phyloP scores from a whole-genome alignment of 495 filamentous ascomycete species.

The Copromyces sp. region DNA sequence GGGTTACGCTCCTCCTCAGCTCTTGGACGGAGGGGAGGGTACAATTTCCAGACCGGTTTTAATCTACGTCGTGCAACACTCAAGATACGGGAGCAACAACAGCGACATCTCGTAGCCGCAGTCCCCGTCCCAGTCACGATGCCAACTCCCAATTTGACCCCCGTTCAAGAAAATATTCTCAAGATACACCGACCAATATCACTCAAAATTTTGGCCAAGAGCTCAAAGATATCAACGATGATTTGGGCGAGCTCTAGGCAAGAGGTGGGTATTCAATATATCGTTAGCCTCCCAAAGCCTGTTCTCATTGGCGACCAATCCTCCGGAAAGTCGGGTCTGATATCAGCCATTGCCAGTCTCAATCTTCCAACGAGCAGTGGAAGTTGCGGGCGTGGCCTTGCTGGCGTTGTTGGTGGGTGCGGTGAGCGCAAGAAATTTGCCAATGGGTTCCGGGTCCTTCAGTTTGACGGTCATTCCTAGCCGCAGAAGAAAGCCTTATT shows the following conservation, averaged over 20 bases:
- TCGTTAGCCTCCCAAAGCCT: slow-evolving; percentile 61
- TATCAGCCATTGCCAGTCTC: slow-evolving; percentile 72
- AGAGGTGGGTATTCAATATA: slow-evolving; percentile 35
- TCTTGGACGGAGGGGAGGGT: no score
- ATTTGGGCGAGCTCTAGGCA: slow-evolving; percentile 34
- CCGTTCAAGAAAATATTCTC: no score
- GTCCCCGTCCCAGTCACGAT: background rate
- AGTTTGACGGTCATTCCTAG: no score
- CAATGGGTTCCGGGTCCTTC: no score
- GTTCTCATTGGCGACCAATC: slow-evolving; percentile 74
- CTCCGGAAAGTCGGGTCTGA: slow-evolving; percentile 69
- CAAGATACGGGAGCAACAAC: background rate
- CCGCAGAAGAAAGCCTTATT: no score
- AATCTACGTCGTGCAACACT: no score
- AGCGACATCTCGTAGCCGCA: background rate
- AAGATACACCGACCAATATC: background rate
- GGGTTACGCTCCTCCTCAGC: no score
- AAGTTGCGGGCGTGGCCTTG: slow-evolving; percentile 36
- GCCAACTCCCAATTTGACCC: background rate
- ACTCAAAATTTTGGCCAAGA: slow-evolving; percentile 33
- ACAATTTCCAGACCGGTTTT: no score
- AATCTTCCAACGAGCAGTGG: slow-evolving; percentile 57
- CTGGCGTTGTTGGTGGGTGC: no score
- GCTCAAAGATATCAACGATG: slow-evolving; percentile 38
- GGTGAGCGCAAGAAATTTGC: no score